phyloP scores from a whole-genome alignment of 2,329 filamentous ascomycete species.

The Trichoderma atrobrunneum region DNA sequence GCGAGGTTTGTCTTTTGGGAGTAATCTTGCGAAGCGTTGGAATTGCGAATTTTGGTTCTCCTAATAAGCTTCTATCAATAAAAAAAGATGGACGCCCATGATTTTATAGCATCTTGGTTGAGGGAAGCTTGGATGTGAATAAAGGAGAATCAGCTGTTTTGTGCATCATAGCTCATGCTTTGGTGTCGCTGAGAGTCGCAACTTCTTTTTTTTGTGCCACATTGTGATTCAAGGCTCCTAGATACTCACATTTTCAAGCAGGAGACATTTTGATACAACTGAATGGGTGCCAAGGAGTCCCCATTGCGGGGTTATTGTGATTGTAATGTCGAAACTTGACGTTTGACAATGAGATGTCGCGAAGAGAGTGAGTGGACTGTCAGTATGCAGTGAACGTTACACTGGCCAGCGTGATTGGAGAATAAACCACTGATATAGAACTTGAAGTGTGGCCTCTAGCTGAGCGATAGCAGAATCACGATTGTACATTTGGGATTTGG shows the following conservation, averaged over 20 bases:
- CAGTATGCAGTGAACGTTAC: not conserved
- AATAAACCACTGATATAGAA: not conserved
- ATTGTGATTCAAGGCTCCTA: not conserved
- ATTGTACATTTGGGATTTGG: not conserved
- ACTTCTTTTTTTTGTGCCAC: slow-evolving; percentile 5
- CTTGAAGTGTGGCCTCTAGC: not conserved
- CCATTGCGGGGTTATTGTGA: not conserved
- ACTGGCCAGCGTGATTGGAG: not conserved
- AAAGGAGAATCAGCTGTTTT: not conserved
- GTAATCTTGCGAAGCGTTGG: not conserved
- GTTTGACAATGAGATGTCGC: not conserved
- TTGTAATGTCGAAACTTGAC: not conserved
- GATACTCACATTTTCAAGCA: not conserved
- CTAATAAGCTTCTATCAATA: not conserved
- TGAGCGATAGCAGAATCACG: not conserved
- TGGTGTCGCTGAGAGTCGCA: slow-evolving; percentile 1
- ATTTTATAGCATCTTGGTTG: not conserved
- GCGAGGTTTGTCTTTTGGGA: not conserved
- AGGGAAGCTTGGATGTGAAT: not conserved
- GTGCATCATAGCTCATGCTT: not conserved
- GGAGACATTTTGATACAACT: not conserved
- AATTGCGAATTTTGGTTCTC: not conserved
- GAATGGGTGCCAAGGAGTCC: not conserved
- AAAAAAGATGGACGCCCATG: not conserved
- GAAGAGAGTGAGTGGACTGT: not conserved